Conservation (phyloP, 768 basidiomycete species). For the Boletus sensibilis region DNA sequence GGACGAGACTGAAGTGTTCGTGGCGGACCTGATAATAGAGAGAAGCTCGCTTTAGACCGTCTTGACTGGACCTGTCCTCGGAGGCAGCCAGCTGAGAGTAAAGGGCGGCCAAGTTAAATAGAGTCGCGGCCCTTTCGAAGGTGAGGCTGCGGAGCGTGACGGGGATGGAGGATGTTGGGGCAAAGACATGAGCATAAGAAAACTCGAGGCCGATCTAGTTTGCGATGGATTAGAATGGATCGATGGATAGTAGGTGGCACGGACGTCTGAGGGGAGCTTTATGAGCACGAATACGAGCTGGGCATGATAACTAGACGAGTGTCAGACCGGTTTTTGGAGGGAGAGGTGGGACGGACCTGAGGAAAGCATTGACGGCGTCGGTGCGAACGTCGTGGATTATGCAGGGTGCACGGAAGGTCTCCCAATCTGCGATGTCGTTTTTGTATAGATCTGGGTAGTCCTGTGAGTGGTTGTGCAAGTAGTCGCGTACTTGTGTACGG, state of each 20-base stretch:
- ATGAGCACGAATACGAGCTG: conserved; percentile 81
- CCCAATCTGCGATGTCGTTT: conserved; percentile 73
- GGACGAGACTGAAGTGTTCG: not conserved
- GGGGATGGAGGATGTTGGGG: conserved; percentile 47
- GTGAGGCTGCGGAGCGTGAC: conserved; percentile 69
- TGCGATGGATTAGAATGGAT: conserved; percentile 10
- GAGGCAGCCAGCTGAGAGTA: conserved; percentile 75
- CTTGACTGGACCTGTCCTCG: conserved; percentile 65
- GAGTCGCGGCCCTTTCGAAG: conserved; percentile 74
- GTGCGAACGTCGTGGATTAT: conserved; percentile 58
- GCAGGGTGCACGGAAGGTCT: conserved; percentile 55
- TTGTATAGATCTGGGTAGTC: conserved; percentile 85
- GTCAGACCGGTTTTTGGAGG: conserved; percentile 1
- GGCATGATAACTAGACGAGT: conserved; percentile 76
- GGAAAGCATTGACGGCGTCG: conserved; percentile 46
- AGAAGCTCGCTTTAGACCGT: conserved; percentile 84
- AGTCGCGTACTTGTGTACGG: conserved; percentile 53
- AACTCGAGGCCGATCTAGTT: conserved; percentile 67
- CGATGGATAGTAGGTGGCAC: conserved; percentile 16
- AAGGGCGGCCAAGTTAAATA: conserved; percentile 88
- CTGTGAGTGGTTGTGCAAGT: conserved; percentile 65
- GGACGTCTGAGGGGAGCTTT: conserved; percentile 81
- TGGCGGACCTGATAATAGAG: conserved; percentile 62
- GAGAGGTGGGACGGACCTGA: conserved; percentile 51
- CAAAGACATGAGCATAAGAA: conserved; percentile 73